phyloP scores from a whole-genome alignment of 768 basidiomycete species.

The Xerocomus potaroensis region DNA sequence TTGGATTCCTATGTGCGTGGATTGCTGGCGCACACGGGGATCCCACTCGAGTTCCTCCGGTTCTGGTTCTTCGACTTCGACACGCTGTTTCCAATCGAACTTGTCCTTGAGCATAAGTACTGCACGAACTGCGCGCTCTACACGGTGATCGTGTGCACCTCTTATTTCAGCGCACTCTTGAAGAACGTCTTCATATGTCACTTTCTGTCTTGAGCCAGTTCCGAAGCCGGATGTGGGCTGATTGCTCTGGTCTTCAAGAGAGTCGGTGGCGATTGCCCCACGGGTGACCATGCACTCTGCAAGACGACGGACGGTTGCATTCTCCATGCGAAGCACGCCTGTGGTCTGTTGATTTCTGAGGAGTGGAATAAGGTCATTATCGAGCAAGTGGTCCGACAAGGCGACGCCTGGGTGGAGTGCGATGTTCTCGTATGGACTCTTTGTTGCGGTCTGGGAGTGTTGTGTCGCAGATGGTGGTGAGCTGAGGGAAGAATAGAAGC shows the following conservation, averaged over 20 bases:
- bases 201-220: constrained; percentile 17
- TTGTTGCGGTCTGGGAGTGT: constrained; percentile 11
- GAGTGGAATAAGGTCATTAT: constrained; percentile 68
- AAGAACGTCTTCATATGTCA: constrained; percentile 55
- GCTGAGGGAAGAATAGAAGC: constrained; percentile 61
- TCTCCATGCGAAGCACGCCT: constrained; percentile 69
- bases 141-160: constrained; percentile 67
- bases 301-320: constrained; percentile 65
- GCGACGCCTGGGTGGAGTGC: constrained; percentile 58
- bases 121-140: constrained; percentile 74
- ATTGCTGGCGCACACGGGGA: constrained; percentile 37
- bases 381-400: constrained; percentile 64
- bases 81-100: constrained; percentile 80
- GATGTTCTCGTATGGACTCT: constrained; percentile 54
- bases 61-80: constrained; percentile 74
- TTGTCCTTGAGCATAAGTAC: constrained; percentile 74
- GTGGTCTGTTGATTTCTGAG: constrained; percentile 77
- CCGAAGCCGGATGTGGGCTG: constrained; percentile 17
- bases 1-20: constrained; percentile 5
- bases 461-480: constrained; percentile 29
- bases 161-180: constrained; percentile 63
- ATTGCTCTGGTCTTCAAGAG: constrained; percentile 38
- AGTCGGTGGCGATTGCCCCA: constrained; percentile 42
- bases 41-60: constrained; percentile 76
- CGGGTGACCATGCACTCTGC: constrained; percentile 62